These are phyloP conservation scores for Yamadazyma kitorensis DNA, from an alignment of 805 yeast genomes.

Conservation along the genomic window DNA sequence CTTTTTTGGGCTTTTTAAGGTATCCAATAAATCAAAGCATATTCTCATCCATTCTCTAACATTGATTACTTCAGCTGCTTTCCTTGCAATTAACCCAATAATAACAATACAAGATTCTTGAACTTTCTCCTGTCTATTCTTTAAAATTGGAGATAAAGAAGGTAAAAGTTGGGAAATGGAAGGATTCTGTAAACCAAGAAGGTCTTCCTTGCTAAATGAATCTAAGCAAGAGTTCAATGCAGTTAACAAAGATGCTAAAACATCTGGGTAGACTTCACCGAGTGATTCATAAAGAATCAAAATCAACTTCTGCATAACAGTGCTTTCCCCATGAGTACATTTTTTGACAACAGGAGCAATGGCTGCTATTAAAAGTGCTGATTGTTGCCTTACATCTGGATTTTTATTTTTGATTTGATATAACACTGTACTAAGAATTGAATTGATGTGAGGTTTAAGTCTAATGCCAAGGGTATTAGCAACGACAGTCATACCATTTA, in stretches of 20 bases:
- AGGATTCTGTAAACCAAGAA: constrained; percentile 58
- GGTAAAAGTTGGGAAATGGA: constrained; percentile 82
- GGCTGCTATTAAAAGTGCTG: constrained; percentile 71
- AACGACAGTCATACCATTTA: constrained; percentile 64
- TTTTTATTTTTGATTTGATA: constrained; percentile 70
- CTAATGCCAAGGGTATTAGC: constrained; percentile 60
- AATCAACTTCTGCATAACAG: constrained; percentile 63
- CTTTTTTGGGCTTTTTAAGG: constrained; percentile 78
- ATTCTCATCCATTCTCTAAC: constrained; percentile 98
- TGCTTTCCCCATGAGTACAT: constrained; percentile 60
- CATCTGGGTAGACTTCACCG: constrained; percentile 95
- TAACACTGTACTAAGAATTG: constrained; percentile 68
- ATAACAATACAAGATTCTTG: constrained; percentile 78
- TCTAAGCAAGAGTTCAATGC: constrained; percentile 66
- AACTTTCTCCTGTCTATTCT: constrained; percentile 86
- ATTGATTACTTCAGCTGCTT: constrained; percentile 76
- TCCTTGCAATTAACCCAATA: constrained; percentile 78
- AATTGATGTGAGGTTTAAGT: constrained; percentile 67
- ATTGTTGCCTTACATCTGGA: constrained; percentile 74
- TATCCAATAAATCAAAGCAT: constrained; percentile 84
- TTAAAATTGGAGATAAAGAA: constrained; percentile 83
- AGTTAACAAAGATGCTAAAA: constrained; percentile 76
- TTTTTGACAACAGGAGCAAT: constrained; percentile 63
- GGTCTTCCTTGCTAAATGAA: constrained; percentile 53
- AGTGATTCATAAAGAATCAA: constrained; percentile 82